Evolutionary conservation across 495 filamentous ascomycete species (phyloP).

Genomic region (Physcia stellaris): DNA sequence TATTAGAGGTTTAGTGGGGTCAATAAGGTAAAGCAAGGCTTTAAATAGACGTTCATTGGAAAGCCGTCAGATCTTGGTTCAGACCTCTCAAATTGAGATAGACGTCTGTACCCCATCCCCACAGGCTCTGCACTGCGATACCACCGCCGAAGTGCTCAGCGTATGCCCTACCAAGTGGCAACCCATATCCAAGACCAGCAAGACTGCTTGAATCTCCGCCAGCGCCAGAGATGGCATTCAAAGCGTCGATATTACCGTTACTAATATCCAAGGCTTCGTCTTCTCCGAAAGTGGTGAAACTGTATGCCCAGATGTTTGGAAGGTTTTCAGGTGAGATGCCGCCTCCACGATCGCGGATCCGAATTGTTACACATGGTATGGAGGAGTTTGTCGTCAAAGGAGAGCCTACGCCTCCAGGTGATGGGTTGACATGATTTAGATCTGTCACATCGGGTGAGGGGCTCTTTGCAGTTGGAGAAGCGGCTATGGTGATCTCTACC

Average conservation of each 20-base stretch:
- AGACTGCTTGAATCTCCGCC: constrained; percentile 62
- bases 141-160: constrained; percentile 97
- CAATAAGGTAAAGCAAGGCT: no score
- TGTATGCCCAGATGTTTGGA: constrained; percentile 87
- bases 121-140: constrained; percentile 86
- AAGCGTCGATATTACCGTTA: constrained; percentile 44
- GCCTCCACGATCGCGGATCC: constrained; percentile 88
- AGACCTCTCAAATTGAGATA: constrained; percentile 76
- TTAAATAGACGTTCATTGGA: no score
- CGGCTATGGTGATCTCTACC: constrained; percentile 83
- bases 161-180: constrained; percentile 85
- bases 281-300: constrained; percentile 86
- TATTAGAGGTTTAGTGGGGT: no score
- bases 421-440: neutral
- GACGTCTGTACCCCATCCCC: constrained; percentile 86
- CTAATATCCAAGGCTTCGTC: constrained; percentile 27
- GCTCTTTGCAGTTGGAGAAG: constrained; percentile 46
- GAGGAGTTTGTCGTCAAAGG: constrained; percentile 26
- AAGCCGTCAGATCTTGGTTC: constrained; percentile 42
- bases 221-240: constrained; percentile 56
- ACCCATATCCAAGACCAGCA: constrained; percentile 82
- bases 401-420: constrained; percentile 4
- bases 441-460: constrained; percentile 12
- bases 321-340: constrained; percentile 74
- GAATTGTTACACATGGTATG: constrained; percentile 81